Evolutionary conservation across 1,284 basidiomycete genomes (phyloP), one percentile per base, ranked within the genome.

Genomic region (Stygiomarasmius scandens): DNA sequence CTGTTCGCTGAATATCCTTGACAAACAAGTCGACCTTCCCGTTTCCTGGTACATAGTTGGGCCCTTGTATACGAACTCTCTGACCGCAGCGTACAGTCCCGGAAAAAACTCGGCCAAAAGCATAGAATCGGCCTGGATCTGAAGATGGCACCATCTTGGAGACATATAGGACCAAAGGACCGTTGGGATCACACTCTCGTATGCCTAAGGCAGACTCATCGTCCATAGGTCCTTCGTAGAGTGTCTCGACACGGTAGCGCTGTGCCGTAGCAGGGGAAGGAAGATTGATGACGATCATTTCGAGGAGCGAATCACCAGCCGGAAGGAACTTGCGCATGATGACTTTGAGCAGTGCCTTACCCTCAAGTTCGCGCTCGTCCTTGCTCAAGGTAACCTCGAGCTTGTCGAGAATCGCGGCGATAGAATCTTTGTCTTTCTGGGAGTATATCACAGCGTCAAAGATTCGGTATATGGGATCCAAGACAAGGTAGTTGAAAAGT

Each of bases 71-170:
- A 73, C 97, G 95, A 80, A 98, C 89, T 84, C 99, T 99, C 72
- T 96, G 97, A 61, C 97, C 97, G 61, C 96, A 90, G 67, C 87
- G 88, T 71, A 98, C 95, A 65, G 95, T 98, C 76, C 97, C 97
- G 63, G 97, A 95, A 87, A 99, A 99, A 82, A 99, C 91, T 87
- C 97, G 97, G 80, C 97, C 97, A 78, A 99, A 99, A 66, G 97
- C 97, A 80, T 99, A 99, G 92, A 99, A 99, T 65, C 97, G 96
- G 72, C 96, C 97, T 82, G 98, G 98, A 80, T 99, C 97, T 69
- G 96, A 97, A 59, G 97, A 99, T 65, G 97, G 97, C 66, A 99
- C 96, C 97, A 99, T 99, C 89, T 99, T 99, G 69, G 97, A 99
- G 80, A 99, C 85, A 81, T 99, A 99, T 67, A 98, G 86, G 76